Conservation (phyloP, 2,329 filamentous ascomycete genomes). For the Alternaria sp. region DNA sequence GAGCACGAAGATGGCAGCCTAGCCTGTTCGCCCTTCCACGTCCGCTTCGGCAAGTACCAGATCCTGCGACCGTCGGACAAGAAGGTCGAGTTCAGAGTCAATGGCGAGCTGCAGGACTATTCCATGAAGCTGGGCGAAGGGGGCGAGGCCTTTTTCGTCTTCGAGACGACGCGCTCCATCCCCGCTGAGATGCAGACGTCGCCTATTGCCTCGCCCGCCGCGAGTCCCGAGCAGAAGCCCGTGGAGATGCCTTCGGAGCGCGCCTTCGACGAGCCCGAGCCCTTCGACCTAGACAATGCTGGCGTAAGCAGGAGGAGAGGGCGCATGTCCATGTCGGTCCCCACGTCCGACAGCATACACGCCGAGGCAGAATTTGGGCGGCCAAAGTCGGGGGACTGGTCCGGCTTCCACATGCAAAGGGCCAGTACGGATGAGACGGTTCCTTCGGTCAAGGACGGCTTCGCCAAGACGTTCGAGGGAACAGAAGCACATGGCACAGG, state of each 20-base stretch:
- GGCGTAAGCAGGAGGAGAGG: conserved; percentile 30
- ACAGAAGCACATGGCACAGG: conserved; percentile 25
- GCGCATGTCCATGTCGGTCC: conserved; percentile 43
- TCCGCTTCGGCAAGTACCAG: conserved; percentile 98
- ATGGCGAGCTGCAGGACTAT: conserved; percentile 89
- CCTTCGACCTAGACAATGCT: conserved; percentile 68
- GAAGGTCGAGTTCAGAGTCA: conserved; percentile 98
- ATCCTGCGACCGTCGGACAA: conserved; percentile 94
- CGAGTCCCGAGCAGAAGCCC: conserved; percentile 74
- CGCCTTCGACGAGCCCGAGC: conserved; percentile 72
- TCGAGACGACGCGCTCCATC: conserved; percentile 90
- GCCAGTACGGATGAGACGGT: conserved; percentile 64
- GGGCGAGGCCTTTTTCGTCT: conserved; percentile 98
- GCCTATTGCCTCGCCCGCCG: conserved; percentile 87
- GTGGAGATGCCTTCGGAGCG: conserved; percentile 55
- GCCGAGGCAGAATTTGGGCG: conserved; percentile 25
- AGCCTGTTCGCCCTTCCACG: conserved; percentile 95
- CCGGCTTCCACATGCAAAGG: conserved; percentile 49
- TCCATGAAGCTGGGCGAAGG: conserved; percentile 98
- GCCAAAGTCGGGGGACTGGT: conserved; percentile 48
- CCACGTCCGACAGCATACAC: conserved; percentile 32
- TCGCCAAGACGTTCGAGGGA: conserved; percentile 43
- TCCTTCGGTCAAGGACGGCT: conserved; percentile 52
- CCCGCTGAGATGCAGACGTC: conserved; percentile 95
- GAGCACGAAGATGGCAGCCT: conserved; percentile 90